phyloP scores from a whole-genome alignment of 805 yeast species.

The Wickerhamomyces hampshirensis region DNA sequence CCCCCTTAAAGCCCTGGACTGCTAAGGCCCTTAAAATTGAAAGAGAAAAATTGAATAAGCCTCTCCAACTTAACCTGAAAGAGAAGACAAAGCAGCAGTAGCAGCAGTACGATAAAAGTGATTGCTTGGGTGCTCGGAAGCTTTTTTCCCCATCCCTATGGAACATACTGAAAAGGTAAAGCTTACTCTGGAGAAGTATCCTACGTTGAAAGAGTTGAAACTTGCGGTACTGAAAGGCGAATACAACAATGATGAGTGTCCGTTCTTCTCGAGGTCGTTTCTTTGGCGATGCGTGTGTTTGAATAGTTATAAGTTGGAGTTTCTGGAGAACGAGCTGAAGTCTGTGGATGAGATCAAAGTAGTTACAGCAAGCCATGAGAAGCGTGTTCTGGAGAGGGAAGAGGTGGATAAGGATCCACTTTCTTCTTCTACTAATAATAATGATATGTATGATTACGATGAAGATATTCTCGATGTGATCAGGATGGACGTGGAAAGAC shows the following conservation, averaged over 20 bases:
- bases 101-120: no score
- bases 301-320: slow-evolving; percentile 17
- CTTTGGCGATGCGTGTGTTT: slow-evolving; percentile 22
- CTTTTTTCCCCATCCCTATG: no score
- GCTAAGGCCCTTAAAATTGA: no score
- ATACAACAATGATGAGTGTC: slow-evolving; percentile 13
- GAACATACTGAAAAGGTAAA: slow-evolving; percentile 12
- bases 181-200: slow-evolving; percentile 15
- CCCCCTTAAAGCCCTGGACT: no score
- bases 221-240: slow-evolving; percentile 20
- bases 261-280: slow-evolving; percentile 18
- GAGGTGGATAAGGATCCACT: slow-evolving; percentile 9
- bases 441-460: slow-evolving; percentile 2
- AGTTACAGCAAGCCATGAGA: slow-evolving; percentile 3
- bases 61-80: no score
- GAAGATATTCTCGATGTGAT: slow-evolving; percentile 20
- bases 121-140: no score
- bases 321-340: slow-evolving; percentile 15
- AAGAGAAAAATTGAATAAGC: no score
- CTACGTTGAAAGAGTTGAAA: slow-evolving; percentile 16
- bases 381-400: slow-evolving; percentile 3
- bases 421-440: background rate
- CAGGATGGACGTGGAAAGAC: slow-evolving; percentile 22
- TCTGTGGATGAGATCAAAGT: slow-evolving; percentile 6
- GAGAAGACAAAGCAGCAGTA: no score